phyloP scores from a whole-genome alignment of 768 basidiomycete genomes.

The Boletus insuetus region DNA sequence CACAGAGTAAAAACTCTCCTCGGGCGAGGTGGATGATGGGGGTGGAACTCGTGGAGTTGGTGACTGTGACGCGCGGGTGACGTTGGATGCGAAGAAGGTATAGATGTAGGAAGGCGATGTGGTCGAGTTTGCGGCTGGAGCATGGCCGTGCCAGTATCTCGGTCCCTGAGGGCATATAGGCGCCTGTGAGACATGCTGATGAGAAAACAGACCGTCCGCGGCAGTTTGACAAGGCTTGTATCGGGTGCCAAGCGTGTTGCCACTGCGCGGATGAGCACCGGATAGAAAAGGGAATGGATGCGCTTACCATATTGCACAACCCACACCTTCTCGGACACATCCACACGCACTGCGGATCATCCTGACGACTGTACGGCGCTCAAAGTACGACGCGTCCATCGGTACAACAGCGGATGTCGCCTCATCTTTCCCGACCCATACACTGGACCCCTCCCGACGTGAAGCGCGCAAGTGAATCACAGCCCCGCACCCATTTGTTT shows the following conservation, averaged over 20 bases:
- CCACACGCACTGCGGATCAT: constrained; percentile 59
- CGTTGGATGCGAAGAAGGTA: constrained; percentile 48
- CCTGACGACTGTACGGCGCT: constrained; percentile 44
- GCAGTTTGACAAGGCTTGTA: constrained; percentile 61
- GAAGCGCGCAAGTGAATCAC: constrained; percentile 55
- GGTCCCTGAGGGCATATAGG: constrained; percentile 41
- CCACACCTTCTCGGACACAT: constrained; percentile 65
- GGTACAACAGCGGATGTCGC: constrained; percentile 53
- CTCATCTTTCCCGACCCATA: constrained; percentile 56
- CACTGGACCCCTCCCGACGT: constrained; percentile 47
- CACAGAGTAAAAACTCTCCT: constrained; percentile 20
- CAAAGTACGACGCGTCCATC: constrained; percentile 60
- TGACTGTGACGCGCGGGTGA: constrained; percentile 32
- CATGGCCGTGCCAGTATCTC: constrained; percentile 38
- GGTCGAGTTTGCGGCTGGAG: constrained; percentile 14
- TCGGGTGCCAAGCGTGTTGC: constrained; percentile 62
- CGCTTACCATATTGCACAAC: constrained; percentile 57
- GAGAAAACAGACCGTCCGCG: constrained; percentile 41
- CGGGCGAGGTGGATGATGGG: constrained; percentile 4
- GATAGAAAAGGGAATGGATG: not conserved
- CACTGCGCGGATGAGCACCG: constrained; percentile 37
- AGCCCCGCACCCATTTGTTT: constrained; percentile 61
- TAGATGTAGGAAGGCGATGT: constrained; percentile 33
- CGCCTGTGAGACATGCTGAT: constrained; percentile 13
- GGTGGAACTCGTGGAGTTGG: constrained; percentile 3